Base-by-base conservation (phyloP, 192 early-diverging fungal genomes). In the Backusella psychrophila region DNA sequence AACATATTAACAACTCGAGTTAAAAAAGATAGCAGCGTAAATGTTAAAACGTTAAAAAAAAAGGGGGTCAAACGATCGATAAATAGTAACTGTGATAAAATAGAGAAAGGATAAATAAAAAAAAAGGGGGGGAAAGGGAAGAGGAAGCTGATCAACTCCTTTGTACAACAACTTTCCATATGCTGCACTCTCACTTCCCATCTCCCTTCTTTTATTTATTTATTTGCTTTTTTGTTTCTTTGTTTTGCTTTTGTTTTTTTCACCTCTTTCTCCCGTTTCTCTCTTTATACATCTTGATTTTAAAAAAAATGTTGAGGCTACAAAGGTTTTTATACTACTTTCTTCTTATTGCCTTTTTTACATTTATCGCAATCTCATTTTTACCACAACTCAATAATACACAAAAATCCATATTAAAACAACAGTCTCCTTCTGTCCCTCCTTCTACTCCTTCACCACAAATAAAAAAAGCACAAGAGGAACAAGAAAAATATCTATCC, bases 401-500 rank as follows among this genome's bases (percentile, higher is more conserved):
- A 63, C 56, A 63, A 63, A 63, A 63, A 26, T 12, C 56, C 6
- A 29, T 63, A 63, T 63, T 63, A 63, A 63, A 63, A 63, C 56
- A 63, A 12, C 56, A 63, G 56, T 63, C 56, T 63, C 56, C 56
- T 49, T 49, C 4, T 49, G 46, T 7, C 46, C 46, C 46, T 49
- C 46, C 46, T 49, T n/a, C 46, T 23, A 26, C 56, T 11, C 56
- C 56, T 14, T 29, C 26, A 63, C 56, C 56, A 5, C 21, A 63
- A 63, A 59, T 26, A 59, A 63, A 63, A 29, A 63, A 63, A 9
- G 9, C 11, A 29, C 26, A 14, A 23, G 56, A 63, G 11, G 56
- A 23, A 12, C 56, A 49, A 71, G 70, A 71, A 49, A 71, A 71
- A 41, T 71, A 71, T 9, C 17, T 71, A 41, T 71, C 70, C 26